Conservation (phyloP, 2,329 filamentous ascomycete species). For the Colletotrichum kahawae region DNA sequence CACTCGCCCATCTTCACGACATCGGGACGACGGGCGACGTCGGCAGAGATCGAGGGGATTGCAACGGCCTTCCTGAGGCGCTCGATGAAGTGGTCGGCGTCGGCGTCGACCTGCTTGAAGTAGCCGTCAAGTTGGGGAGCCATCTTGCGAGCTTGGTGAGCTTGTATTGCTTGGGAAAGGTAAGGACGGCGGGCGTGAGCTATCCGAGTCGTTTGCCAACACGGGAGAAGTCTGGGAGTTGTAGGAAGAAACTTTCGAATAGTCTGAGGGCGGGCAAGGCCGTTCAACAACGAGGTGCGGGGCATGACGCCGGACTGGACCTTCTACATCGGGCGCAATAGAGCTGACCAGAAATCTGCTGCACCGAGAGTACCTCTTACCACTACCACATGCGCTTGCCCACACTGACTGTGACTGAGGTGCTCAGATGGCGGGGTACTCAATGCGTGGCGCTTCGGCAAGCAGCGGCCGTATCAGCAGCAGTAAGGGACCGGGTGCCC, state of each 20-base stretch:
- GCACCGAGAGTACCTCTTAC: background rate
- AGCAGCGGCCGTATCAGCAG: constrained; percentile 19
- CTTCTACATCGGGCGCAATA: constrained; percentile 22
- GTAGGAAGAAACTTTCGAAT: constrained; percentile 12
- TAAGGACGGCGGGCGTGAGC: constrained; percentile 42
- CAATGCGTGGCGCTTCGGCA: constrained; percentile 16
- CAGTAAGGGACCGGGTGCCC: background rate
- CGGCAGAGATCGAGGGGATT: constrained; percentile 94
- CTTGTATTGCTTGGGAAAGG: constrained; percentile 56
- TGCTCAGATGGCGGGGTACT: constrained; percentile 17
- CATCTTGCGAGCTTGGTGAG: constrained; percentile 74
- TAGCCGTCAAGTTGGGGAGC: constrained; percentile 88
- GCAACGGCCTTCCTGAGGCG: constrained; percentile 90
- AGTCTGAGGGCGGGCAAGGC: constrained; percentile 17
- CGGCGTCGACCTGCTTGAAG: constrained; percentile 88
- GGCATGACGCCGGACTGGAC: constrained; percentile 41
- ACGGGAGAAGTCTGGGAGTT: constrained; percentile 16
- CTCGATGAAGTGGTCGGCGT: constrained; percentile 84
- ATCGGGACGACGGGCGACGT: constrained; percentile 86
- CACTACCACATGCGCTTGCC: constrained; percentile 9
- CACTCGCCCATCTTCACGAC: constrained; percentile 97
- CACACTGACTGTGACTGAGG: background rate
- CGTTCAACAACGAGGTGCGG: constrained; percentile 45
- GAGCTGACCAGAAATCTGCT: constrained; percentile 22
- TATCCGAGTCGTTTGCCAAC: constrained; percentile 9